phyloP scores from a whole-genome alignment of 306 rosid species.

The Amphicarpaea edgeworthii region DNA sequence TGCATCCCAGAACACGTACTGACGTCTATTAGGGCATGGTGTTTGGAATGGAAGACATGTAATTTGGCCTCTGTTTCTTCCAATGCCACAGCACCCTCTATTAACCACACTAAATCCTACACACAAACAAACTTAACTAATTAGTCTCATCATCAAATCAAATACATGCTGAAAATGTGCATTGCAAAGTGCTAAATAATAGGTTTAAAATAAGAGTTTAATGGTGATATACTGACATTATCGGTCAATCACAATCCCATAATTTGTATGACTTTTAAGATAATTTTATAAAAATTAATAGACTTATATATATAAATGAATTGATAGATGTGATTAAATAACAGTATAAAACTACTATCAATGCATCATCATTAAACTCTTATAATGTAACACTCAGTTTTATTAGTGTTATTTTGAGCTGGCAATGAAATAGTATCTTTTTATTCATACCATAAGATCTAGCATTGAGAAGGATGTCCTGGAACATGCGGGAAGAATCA shows the following conservation, averaged over 20 bases:
- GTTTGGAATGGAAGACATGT: conserved; percentile 89
- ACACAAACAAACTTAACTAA: background rate
- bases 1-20: conserved; percentile 93
- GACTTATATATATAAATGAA: too few relatives aligned
- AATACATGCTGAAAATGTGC: background rate
- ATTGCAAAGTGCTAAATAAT: background rate
- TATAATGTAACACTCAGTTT: background rate
- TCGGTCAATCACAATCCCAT: too few relatives aligned
- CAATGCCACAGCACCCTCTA: conserved; percentile 92
- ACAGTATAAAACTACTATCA: too few relatives aligned
- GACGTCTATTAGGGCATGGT: conserved; percentile 72
- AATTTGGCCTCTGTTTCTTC: conserved; percentile 87
- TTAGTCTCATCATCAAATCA: background rate
- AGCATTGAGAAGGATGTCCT: conserved; percentile 61
- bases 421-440: background rate
- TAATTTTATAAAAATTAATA: too few relatives aligned
- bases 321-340: too few relatives aligned
- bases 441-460: conserved; percentile 66
- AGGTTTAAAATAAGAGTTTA: background rate
- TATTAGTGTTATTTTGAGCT: background rate
- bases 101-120: conserved; percentile 65
- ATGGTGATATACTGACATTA: too few relatives aligned
- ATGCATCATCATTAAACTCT: too few relatives aligned
- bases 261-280: too few relatives aligned
- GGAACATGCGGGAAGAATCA: conserved; percentile 67